These are phyloP conservation scores for Sporopachydermia quercuum DNA, from an alignment of 805 yeast species.

Conservation along the genomic window DNA sequence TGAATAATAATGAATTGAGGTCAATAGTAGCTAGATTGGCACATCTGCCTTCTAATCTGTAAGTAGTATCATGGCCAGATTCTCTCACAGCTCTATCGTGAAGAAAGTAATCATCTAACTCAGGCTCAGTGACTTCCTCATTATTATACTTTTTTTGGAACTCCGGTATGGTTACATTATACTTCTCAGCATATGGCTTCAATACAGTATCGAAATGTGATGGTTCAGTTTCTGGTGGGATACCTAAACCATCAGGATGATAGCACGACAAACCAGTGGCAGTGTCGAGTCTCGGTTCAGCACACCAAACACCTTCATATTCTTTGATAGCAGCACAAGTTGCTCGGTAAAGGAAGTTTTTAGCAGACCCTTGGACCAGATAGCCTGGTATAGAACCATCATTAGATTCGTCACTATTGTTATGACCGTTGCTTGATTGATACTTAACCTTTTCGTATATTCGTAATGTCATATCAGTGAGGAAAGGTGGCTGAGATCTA, in stretches of 20 bases:
- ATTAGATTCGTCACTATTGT: conserved; percentile 21
- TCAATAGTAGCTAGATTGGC: conserved; percentile 87
- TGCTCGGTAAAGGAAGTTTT: conserved; percentile 51
- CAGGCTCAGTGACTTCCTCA: conserved; percentile 55
- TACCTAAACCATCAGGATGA: conserved; percentile 82
- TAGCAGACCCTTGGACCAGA: conserved; percentile 18
- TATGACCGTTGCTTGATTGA: conserved; percentile 24
- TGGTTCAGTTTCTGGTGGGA: conserved; percentile 93
- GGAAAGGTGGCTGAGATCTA: conserved; percentile 92
- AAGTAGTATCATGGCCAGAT: conserved; percentile 90
- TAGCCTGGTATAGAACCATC: not conserved
- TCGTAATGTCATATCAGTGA: conserved; percentile 79
- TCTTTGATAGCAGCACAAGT: conserved; percentile 74
- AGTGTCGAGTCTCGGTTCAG: conserved; percentile 57
- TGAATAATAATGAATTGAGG: conserved; percentile 70
- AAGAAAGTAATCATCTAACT: conserved; percentile 72
- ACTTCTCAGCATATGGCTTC: conserved; percentile 50
- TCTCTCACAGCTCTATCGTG: conserved; percentile 95
- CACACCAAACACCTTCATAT: conserved; percentile 67
- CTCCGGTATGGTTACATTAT: conserved; percentile 39
- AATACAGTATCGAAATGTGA: conserved; percentile 70
- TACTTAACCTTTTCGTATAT: conserved; percentile 40
- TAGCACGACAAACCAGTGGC: conserved; percentile 74
- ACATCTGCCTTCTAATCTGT: conserved; percentile 79
- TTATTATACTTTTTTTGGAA: conserved; percentile 58